Conservation (phyloP, 257 asterid genomes). For the Asclepias syriaca region DNA sequence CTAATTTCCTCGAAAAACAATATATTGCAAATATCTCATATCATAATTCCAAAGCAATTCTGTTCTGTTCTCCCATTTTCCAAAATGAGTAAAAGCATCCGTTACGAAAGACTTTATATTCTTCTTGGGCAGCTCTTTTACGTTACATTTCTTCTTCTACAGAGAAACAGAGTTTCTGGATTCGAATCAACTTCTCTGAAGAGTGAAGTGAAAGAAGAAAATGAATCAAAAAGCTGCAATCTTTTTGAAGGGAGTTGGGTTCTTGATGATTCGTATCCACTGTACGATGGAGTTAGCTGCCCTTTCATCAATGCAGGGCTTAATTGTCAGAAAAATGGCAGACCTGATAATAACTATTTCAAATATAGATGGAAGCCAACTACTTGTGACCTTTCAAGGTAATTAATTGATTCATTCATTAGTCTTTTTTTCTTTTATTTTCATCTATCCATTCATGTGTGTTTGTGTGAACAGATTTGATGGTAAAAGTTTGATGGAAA, state of each 20-base stretch:
- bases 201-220: neutral
- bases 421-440: neutral
- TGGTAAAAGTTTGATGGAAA: slow-evolving; percentile 39
- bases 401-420: neutral
- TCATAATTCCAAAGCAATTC: neutral
- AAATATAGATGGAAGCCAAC: slow-evolving; percentile 59
- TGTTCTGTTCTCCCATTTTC: neutral
- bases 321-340: slow-evolving; percentile 57
- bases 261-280: slow-evolving; percentile 43
- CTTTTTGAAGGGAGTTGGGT: slow-evolving; percentile 62
- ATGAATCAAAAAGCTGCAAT: slow-evolving; percentile 31
- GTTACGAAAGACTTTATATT: neutral
- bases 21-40: neutral
- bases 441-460: too few relatives aligned
- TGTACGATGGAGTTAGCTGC: slow-evolving; percentile 47
- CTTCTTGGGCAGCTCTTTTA: neutral
- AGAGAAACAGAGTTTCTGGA: neutral
- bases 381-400: slow-evolving; percentile 48
- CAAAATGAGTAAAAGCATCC: slow-evolving; percentile 8
- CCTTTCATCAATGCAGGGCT: slow-evolving; percentile 46
- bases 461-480: slow-evolving; percentile 35
- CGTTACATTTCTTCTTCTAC: neutral
- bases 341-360: slow-evolving; percentile 42
- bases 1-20: neutral
- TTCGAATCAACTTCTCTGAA: neutral